Evolutionary conservation across 306 rosid genomes (phyloP), one percentile per base, ranked within the genome.

Genomic region (Cucumis cinereus): DNA sequence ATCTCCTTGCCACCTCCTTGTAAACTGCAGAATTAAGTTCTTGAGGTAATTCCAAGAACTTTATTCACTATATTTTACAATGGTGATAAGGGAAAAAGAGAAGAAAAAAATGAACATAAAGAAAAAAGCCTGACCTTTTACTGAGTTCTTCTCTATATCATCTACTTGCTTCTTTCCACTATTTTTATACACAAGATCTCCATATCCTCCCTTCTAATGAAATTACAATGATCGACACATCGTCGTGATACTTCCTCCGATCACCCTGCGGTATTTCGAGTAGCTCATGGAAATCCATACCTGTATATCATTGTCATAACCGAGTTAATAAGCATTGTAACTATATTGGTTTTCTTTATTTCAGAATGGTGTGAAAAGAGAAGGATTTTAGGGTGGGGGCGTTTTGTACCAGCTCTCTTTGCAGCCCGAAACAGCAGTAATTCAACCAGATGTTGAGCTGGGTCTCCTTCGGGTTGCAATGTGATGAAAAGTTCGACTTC

Each of bases 131-230:
- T 59, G 77, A 86, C 70, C 84, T 88, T 85, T 83, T 22, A 64
- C 62, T 72, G 73, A 78, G 72, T 80, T 61, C 78, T 83, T 87
- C 86, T 87, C 79, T 83, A 75, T 61, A 49, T 20, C 50, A 49
- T 57, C 81, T 50, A 49, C 50, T 35, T 77, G 64, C 72, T 71
- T 68, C 53, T 30, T 70, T 41, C 68, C 26, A 58, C 60, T 82
- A 86, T 55, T 40, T 40, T 45, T 87, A 88, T 87, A 92, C 97
- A 86, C 98, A 92, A 49, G 96, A 95, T 89, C 96, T 92, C 99
- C 99, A 95, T 78, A 95, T 95, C 83, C 90, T 88, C 85, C 99
- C 99, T 77, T 95, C 99, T 89, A 95, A 89, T 26, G 99, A 95
- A 73, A 95, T 95, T 62, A 95, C 99, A 75, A 95, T 92, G 80